Conservation (phyloP, 345 rosid species). For the Linum usitatissimum region DNA sequence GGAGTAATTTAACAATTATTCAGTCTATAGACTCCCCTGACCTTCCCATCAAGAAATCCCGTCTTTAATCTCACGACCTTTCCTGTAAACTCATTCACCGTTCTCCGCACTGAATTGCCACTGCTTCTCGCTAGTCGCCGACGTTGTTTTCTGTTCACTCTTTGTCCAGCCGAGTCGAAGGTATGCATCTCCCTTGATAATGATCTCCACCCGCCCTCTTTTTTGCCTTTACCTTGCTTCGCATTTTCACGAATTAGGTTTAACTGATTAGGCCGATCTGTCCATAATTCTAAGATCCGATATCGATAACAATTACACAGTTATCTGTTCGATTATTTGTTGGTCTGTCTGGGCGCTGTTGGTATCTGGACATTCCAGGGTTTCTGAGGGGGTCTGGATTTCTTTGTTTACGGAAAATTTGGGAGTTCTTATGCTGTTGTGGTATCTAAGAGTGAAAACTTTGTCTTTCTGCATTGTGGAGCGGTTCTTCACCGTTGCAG, state of each 20-base stretch:
- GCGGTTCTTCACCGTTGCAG: not conserved
- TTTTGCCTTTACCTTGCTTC: too few species aligned
- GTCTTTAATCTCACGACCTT: not conserved
- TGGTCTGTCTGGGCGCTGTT: not conserved
- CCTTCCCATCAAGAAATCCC: not conserved
- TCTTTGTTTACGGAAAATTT: not conserved
- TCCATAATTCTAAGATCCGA: not conserved
- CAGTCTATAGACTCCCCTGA: not conserved
- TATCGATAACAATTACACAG: not conserved
- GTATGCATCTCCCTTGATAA: not conserved
- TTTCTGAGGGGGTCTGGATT: not conserved
- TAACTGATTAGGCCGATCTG: not conserved
- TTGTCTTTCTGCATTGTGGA: not conserved
- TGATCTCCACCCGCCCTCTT: not conserved
- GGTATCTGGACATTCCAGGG: not conserved
- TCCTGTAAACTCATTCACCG: not conserved
- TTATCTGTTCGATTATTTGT: not conserved
- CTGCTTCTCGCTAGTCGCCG: not conserved
- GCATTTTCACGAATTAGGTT: not conserved
- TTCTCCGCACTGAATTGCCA: not conserved
- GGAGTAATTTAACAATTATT: not conserved
- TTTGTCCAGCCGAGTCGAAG: not conserved
- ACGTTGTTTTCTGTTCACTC: not conserved
- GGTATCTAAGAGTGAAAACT: not conserved
- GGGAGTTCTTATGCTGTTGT: not conserved